Conservation (phyloP, 768 basidiomycete species). For the Trichaptum fuscoviolaceum region DNA sequence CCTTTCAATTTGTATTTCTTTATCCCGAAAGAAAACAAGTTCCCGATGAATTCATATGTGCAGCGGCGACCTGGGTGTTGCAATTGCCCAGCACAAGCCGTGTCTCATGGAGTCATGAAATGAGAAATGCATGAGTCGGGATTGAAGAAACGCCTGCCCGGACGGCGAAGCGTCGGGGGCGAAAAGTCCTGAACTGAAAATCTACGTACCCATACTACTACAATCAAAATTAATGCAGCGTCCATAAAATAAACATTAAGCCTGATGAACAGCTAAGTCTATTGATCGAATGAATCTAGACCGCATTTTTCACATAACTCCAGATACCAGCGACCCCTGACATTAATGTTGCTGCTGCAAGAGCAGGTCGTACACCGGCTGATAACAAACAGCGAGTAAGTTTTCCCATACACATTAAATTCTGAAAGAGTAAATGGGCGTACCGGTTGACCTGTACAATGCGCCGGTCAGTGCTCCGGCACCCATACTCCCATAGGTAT, state of each 20-base stretch:
- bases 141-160: neutral
- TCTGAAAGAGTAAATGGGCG: constrained; percentile 32
- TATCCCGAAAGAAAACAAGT: neutral
- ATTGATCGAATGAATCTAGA: constrained; percentile 42
- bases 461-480: constrained; percentile 90
- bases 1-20: neutral
- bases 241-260: constrained; percentile 2
- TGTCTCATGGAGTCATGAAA: neutral
- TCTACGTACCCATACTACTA: neutral
- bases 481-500: constrained; percentile 84
- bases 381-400: constrained; percentile 31
- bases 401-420: constrained; percentile 23
- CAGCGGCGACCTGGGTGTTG: neutral
- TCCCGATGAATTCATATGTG: neutral
- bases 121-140: neutral
- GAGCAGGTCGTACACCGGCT: constrained; percentile 91
- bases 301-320: constrained; percentile 89
- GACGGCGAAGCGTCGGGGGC: neutral
- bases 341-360: constrained; percentile 85
- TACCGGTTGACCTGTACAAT: constrained; percentile 92
- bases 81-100: neutral
- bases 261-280: constrained; percentile 9
- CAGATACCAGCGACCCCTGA: constrained; percentile 88
- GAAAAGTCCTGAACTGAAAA: neutral
- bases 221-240: neutral